These are phyloP conservation scores for Aureobasidium melanogenum DNA, from an alignment of 2,329 filamentous ascomycete genomes.

Conservation along the genomic window DNA sequence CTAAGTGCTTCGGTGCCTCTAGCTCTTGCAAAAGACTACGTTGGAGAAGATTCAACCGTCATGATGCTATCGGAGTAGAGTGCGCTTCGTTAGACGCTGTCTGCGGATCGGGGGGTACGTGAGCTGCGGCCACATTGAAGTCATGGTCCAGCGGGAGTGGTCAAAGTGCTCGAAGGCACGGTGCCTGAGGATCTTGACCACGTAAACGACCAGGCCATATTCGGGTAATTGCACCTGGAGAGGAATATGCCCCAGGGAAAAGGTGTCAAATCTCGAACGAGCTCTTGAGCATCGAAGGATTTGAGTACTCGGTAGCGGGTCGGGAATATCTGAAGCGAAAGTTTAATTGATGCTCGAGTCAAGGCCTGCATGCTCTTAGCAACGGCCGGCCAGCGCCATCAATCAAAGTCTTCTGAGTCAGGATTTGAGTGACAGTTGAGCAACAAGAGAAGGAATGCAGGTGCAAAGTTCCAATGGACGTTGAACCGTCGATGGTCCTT, in stretches of 20 bases:
- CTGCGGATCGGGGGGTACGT: background rate
- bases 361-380: no score
- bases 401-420: no score
- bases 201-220: background rate
- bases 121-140: constrained; percentile 7
- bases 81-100: background rate
- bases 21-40: background rate
- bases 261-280: background rate
- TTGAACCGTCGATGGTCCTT: background rate
- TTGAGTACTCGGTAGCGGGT: background rate
- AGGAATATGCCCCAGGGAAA: background rate
- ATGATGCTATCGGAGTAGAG: background rate
- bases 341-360: no score
- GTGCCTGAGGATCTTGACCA: background rate
- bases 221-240: background rate
- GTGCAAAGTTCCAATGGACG: background rate
- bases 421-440: background rate
- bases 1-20: background rate
- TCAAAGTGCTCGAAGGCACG: background rate
- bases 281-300: background rate
- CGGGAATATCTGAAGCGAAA: background rate
- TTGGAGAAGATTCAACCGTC: background rate
- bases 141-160: background rate
- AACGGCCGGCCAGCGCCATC: background rate
- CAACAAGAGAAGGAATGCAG: no score